A percentile compares a stretch with the other conserved stretches of the same genome.
Conservation (phyloP, 768 basidiomycete species). For the Lepiota venenata region DNA sequence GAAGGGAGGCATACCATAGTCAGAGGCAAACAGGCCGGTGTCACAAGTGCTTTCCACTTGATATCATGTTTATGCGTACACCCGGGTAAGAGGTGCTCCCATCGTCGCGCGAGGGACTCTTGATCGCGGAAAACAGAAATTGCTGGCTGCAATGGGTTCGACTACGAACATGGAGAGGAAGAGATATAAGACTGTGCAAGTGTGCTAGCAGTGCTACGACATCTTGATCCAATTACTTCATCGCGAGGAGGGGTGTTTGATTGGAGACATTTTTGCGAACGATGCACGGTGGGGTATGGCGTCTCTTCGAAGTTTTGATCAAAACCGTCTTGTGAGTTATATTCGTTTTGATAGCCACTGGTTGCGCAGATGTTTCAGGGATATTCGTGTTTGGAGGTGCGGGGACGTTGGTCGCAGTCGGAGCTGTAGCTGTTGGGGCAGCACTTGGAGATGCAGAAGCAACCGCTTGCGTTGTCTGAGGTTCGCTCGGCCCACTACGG, state of each 20-base stretch:
- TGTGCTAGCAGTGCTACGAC: slow-evolving; percentile 43
- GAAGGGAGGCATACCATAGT: slow-evolving; percentile 89
- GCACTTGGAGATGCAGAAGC: slow-evolving; percentile 41
- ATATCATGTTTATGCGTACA: slow-evolving; percentile 77
- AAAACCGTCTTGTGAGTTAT: slow-evolving; percentile 39
- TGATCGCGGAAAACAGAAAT: slow-evolving; percentile 57
- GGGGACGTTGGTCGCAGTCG: slow-evolving; percentile 30
- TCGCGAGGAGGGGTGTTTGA: slow-evolving; percentile 71
- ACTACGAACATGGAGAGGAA: slow-evolving; percentile 43
- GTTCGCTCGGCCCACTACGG: slow-evolving; percentile 57
- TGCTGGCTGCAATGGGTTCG: slow-evolving; percentile 69
- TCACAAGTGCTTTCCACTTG: slow-evolving; percentile 88
- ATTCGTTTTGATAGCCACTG: slow-evolving; percentile 41
- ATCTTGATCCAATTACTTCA: slow-evolving; percentile 53
- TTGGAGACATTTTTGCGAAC: slow-evolving; percentile 54
- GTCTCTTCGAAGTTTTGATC: slow-evolving; percentile 56
- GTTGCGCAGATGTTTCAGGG: slow-evolving; percentile 30
- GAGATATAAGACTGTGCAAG: slow-evolving; percentile 39
- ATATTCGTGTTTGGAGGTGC: slow-evolving; percentile 33
- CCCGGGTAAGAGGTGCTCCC: slow-evolving; percentile 84
- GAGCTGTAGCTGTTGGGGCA: slow-evolving; percentile 22
- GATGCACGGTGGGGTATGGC: slow-evolving; percentile 41
- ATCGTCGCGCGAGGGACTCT: slow-evolving; percentile 76
- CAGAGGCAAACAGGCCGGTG: slow-evolving; percentile 85
- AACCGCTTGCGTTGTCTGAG: slow-evolving; percentile 55